Conservation (phyloP, 148 eudicot genomes). For the Talinum fruticosum region DNA sequence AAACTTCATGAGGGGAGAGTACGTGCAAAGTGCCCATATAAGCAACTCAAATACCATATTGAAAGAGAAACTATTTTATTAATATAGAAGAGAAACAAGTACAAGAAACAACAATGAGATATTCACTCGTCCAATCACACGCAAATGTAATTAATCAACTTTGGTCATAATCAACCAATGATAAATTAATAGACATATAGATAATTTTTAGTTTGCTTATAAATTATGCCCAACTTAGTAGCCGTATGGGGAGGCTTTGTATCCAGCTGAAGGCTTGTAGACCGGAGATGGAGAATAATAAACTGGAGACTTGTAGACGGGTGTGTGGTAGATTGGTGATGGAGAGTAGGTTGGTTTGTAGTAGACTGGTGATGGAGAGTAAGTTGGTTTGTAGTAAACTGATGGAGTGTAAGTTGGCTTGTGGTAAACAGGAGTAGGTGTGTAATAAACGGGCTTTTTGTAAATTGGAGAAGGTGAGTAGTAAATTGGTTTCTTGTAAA, state of each 20-base stretch:
- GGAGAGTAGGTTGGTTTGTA: conserved; percentile 1
- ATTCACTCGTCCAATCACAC: neutral
- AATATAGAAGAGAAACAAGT: neutral
- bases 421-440: neutral
- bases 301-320: neutral
- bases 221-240: neutral
- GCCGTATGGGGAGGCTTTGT: neutral
- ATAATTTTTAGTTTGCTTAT: neutral
- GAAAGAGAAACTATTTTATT: neutral
- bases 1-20: neutral
- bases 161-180: neutral
- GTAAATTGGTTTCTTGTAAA: neutral
- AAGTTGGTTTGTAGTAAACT: neutral
- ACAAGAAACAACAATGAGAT: neutral
- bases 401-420: conserved; percentile 1
- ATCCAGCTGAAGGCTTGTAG: neutral
- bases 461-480: neutral
- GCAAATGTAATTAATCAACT: neutral
- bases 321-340: neutral
- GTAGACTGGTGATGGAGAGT: neutral
- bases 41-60: neutral
- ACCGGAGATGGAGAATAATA: neutral
- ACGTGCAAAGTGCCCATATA: neutral
- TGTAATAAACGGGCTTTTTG: neutral
- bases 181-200: neutral